Evolutionary conservation across 75 land plant species (phyloP).

Genomic region (Picea sitchensis): DNA sequence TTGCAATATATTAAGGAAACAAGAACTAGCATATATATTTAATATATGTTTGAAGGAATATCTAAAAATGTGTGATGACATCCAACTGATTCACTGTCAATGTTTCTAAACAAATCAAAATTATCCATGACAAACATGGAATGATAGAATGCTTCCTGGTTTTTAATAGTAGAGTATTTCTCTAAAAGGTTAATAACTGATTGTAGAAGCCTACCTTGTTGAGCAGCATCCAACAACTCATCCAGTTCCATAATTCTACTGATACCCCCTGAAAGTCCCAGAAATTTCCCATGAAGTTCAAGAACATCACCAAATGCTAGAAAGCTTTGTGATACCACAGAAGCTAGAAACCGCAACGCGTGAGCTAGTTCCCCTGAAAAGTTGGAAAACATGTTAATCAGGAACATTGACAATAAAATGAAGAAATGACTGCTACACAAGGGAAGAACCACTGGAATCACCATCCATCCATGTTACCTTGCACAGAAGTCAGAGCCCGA

Average conservation of each 20-base stretch:
- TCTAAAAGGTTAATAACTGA: neutral
- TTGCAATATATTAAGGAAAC: neutral
- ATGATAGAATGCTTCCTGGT: neutral
- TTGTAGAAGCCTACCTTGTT: conserved; percentile 45
- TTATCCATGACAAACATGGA: conserved; percentile 7
- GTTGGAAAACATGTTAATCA: neutral
- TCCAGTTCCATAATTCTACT: conserved; percentile 90
- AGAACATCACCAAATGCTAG: conserved; percentile 99
- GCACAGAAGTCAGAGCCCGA: conserved; percentile 72
- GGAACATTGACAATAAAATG: neutral
- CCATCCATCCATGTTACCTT: conserved; percentile 42
- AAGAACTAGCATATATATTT: neutral
- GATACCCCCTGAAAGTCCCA: conserved; percentile 91
- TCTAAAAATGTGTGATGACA: neutral
- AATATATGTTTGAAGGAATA: neutral
- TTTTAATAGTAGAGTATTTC: neutral
- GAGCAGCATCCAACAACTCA: conserved; percentile 81
- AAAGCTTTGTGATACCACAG: conserved; percentile 99
- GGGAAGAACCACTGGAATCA: neutral
- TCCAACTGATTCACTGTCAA: neutral
- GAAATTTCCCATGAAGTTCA: conserved; percentile 85
- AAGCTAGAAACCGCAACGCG: conserved; percentile 95
- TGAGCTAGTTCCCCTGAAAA: conserved; percentile 91
- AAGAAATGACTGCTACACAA: neutral
- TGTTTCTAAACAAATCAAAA: neutral